Base-by-base conservation (phyloP, 108 stramenopile genomes). In the Pseudonitzschia delicatissima region DNA sequence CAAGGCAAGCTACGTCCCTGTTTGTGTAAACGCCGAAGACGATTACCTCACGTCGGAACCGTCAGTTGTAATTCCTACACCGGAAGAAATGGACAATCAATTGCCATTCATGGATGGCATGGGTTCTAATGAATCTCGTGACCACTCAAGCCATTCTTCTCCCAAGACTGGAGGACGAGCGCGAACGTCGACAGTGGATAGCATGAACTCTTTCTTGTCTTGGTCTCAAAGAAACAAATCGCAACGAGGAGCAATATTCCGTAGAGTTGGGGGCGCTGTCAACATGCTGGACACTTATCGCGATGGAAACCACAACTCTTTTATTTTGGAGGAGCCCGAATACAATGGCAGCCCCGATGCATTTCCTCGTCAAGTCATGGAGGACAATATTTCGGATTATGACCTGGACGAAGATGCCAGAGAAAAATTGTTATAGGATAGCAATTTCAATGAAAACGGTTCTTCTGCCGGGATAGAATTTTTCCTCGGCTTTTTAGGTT, bases 1-100 rank as follows among this genome's bases (percentile, higher is more conserved):
- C 80, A 87, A 88, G 53, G 88, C 90, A 27, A 84, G 85, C 23
- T 94, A 88, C 67, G 85, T 94, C 26, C 93, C 93, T 18, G 83
- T 91, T 32, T 94, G 93, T 58, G 74, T 94, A 39, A 86, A 87
- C 57, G 86, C 85, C 39, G 73, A 72, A 12, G 70, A 78, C 20
- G 66, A 59, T 21, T 74, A 82, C 11, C 62, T 92, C 36, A 89
- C 91, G 18, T 74, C 86, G 20, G 91, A 90, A 60, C 85, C 85
- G 9, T 83, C 60, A 21, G 60, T 61, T 37, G 60, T 61, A 13
- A 42, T 61, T 20, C 7, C 23, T 5, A 61, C 21, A 11, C 36
- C 37, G 20, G 20, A 26, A 9, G 55, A 57, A 17, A n/a, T 25
- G 39, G 39, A 61, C 13, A 42, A 42, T 23, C 39, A 2, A 37